These are phyloP conservation scores for Stentor roeselii DNA, from an alignment of 73 alveolate species.

Conservation along the genomic window DNA sequence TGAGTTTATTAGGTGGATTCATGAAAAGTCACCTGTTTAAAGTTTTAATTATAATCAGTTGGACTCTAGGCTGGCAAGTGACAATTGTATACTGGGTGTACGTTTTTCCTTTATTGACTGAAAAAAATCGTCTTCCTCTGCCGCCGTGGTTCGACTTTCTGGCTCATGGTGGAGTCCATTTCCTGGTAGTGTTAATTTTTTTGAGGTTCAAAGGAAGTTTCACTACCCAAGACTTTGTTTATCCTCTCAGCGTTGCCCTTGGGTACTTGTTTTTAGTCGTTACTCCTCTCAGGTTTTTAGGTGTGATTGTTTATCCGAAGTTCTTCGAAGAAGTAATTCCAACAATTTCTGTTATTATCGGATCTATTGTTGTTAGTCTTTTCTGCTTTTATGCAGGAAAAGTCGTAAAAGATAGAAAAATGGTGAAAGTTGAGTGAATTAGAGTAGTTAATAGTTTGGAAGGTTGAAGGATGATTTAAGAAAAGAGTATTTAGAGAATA, in stretches of 20 bases:
- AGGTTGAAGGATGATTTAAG: too few species aligned
- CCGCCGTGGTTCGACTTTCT: not conserved
- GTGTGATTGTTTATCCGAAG: not conserved
- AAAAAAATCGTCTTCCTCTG: not conserved
- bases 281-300: not conserved
- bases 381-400: not conserved
- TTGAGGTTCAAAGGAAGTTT: not conserved
- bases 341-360: not conserved
- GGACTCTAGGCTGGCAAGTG: not conserved
- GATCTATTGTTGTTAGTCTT: too few species aligned
- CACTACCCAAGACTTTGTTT: not conserved
- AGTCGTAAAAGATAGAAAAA: not conserved
- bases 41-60: not conserved
- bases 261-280: not conserved
- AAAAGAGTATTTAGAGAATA: too few species aligned
- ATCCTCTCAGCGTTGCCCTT: not conserved
- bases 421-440: too few species aligned
- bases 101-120: not conserved
- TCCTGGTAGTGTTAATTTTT: not conserved
- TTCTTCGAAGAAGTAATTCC: not conserved
- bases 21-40: too few species aligned
- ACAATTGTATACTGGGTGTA: not conserved
- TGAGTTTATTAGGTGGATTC: too few species aligned
- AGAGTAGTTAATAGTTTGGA: too few species aligned
- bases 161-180: not conserved